phyloP scores from a whole-genome alignment of 495 filamentous ascomycete genomes.

The Lasiosphaeria ovina region DNA sequence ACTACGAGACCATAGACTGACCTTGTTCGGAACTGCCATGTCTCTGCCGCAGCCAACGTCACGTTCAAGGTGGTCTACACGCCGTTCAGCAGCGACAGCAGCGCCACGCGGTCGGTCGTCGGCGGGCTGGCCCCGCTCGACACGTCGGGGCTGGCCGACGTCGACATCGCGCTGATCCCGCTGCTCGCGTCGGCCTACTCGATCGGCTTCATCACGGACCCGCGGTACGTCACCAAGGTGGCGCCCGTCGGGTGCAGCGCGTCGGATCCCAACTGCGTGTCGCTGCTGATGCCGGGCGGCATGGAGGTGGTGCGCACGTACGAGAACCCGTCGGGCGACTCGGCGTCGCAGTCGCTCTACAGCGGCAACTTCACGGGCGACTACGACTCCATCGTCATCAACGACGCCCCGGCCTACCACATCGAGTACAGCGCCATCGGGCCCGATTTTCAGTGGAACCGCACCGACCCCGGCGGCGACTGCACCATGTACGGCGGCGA shows the following conservation, averaged over 20 bases:
- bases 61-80: conserved; percentile 18
- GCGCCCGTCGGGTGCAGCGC: conserved; percentile 9
- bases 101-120: conserved; percentile 3
- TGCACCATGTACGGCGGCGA: conserved; percentile 6
- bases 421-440: conserved; percentile 15
- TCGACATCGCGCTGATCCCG: conserved; percentile 7
- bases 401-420: conserved; percentile 13
- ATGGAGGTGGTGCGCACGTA: conserved; percentile 13
- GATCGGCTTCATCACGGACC: conserved; percentile 14
- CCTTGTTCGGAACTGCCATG: neutral
- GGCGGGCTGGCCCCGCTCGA: conserved; percentile 10
- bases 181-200: conserved; percentile 9
- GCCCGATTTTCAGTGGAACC: conserved; percentile 8
- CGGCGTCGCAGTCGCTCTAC: conserved; percentile 8
- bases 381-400: conserved; percentile 13
- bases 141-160: conserved; percentile 4
- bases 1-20: neutral
- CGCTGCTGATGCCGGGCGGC: conserved; percentile 13
- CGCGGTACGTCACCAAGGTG: conserved; percentile 14
- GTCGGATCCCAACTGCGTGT: conserved; percentile 7
- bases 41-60: conserved; percentile 5
- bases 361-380: conserved; percentile 13
- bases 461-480: neutral
- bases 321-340: conserved; percentile 2
- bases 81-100: conserved; percentile 7